Evolutionary conservation across 2,329 filamentous ascomycete species (phyloP).

Genomic region (Calonectria honghensis): DNA sequence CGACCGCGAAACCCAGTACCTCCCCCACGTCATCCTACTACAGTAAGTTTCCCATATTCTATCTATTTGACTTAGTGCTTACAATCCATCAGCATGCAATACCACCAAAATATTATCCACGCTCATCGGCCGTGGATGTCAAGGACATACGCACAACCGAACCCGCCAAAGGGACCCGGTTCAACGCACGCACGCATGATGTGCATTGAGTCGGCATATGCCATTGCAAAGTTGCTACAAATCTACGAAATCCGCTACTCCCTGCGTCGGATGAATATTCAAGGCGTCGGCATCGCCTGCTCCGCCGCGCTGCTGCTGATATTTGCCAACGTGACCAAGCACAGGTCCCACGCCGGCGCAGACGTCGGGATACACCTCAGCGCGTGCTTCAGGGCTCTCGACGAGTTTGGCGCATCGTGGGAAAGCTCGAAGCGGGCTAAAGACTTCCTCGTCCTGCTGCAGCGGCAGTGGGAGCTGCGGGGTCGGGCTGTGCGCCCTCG

Average conservation of each 20-base stretch:
- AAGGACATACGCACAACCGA: constrained; percentile 47
- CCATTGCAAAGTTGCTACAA: constrained; percentile 45
- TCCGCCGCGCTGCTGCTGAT: constrained; percentile 39
- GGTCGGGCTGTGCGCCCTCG: constrained; percentile 36
- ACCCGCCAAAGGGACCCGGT: constrained; percentile 49
- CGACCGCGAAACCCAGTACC: constrained; percentile 39
- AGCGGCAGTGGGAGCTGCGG: constrained; percentile 48
- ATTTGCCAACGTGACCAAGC: constrained; percentile 51
- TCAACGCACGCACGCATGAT: constrained; percentile 50
- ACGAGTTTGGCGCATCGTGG: constrained; percentile 49
- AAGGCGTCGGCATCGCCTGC: constrained; percentile 45
- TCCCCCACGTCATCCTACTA: constrained; percentile 52
- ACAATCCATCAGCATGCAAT: constrained; percentile 51
- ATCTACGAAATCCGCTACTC: constrained; percentile 46
- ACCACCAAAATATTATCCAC: constrained; percentile 53
- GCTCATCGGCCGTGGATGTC: constrained; percentile 55
- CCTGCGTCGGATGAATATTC: constrained; percentile 47
- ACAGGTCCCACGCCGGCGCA: constrained; percentile 36
- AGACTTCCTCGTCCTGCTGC: constrained; percentile 51
- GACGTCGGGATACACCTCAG: constrained; percentile 45
- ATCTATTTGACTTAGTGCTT: neutral
- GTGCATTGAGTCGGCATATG: constrained; percentile 51
- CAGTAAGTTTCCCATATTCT: constrained; percentile 41
- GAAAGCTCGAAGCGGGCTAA: constrained; percentile 51
- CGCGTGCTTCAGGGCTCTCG: constrained; percentile 52